Base-by-base conservation (phyloP, 139 green algal species). In the Coccomyxa sp. region DNA sequence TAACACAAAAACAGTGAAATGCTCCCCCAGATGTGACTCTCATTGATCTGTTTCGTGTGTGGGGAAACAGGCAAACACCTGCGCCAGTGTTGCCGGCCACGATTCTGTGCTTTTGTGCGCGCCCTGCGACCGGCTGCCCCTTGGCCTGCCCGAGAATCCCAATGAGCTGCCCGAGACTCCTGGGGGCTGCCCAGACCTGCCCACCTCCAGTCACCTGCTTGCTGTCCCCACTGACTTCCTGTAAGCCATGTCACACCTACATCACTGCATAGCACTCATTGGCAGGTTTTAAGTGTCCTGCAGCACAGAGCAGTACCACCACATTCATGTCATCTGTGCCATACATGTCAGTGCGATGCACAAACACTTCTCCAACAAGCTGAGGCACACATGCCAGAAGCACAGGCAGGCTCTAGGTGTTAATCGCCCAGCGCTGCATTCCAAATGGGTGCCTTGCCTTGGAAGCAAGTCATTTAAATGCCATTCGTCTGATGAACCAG, bases 61-160 rank as follows among this genome's bases (percentile, higher is more conserved):
- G 15, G 60, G 63, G 10, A 71, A 71, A 25, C 63, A 71, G 63
- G 10, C 7, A 28, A 21, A 71, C 21, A 71, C 63, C 63, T 71
- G 63, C 18, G 63, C 63, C 87, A 27, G 88, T 91, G 85, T 92
- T 90, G 67, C 91, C 92, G 4, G 89, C 92, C 32, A 94, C 81
- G 58, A 93, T 66, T 13, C 86, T 83, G 38, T 51, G 38, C 3
- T 51, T 3, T 51, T 51, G 38, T 51, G 38, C 38, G 38, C 38
- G 7, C 3, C 7, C 38, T 51, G 38, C 38, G 7, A 51, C 18
- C 63, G 21, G 63, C 63, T 71, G 63, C 63, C 21, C 63, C 63
- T 71, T 71, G 63, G 63, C 18, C 18, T 21, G 18, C 63, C 21
- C 21, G 9, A 71, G 63, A 25, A 71, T 25, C 4, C 10, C 63